Evolutionary conservation across 768 basidiomycete species (phyloP).

Genomic region (Rhizopogon roseolus): DNA sequence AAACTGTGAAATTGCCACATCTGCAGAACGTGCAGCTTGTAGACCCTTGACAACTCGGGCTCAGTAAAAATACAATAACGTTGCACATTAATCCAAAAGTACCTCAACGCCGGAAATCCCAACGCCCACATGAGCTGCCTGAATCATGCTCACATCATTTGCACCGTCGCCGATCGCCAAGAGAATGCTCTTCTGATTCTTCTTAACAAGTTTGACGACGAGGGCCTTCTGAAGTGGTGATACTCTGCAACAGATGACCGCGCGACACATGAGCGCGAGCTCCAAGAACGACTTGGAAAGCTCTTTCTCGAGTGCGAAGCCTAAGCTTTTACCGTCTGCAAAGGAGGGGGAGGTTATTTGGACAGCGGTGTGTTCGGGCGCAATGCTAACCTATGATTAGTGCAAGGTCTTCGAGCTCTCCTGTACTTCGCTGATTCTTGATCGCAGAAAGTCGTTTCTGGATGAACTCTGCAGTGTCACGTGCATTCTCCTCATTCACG

Average conservation of each 20-base stretch:
- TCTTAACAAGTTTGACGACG: conserved; percentile 98
- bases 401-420: conserved; percentile 93
- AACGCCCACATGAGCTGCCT: conserved; percentile 95
- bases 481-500: conserved; percentile 84
- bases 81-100: conserved; percentile 9
- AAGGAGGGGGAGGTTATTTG: neutral
- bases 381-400: conserved; percentile 76
- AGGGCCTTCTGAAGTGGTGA: conserved; percentile 97
- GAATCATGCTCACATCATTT: conserved; percentile 99
- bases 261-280: conserved; percentile 96
- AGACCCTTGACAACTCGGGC: conserved; percentile 55
- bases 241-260: conserved; percentile 68
- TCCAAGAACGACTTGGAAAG: conserved; percentile 88
- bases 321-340: conserved; percentile 90
- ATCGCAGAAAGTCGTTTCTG: conserved; percentile 87
- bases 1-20: conserved; percentile 98
- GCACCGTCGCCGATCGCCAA: conserved; percentile 97
- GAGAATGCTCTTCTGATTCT: conserved; percentile 89
- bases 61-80: neutral
- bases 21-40: conserved; percentile 96
- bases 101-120: conserved; percentile 98
- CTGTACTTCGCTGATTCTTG: conserved; percentile 85
- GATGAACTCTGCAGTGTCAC: conserved; percentile 81
- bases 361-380: neutral
- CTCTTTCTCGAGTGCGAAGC: conserved; percentile 91